These are phyloP conservation scores for Tritrichomonas foetus DNA, from an alignment of 208 protist genomes.

Conservation along the genomic window DNA sequence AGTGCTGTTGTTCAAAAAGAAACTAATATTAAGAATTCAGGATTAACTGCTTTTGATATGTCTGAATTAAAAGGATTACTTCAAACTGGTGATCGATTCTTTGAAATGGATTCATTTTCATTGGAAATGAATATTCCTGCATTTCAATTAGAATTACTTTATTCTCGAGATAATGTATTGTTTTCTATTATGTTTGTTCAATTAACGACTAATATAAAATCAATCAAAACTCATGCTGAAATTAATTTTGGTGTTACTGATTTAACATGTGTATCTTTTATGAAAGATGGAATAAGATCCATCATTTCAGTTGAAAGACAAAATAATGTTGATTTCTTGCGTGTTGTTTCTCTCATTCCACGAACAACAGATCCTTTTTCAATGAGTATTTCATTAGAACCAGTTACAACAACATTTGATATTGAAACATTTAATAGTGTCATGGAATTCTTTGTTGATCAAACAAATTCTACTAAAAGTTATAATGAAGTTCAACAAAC, in stretches of 20 bases:
- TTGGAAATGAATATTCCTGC: neutral
- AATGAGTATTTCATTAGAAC: neutral
- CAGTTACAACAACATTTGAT: neutral
- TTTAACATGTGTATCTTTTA: neutral
- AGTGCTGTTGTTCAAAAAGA: neutral
- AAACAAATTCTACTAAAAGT: neutral
- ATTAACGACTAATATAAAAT: neutral
- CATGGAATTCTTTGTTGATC: neutral
- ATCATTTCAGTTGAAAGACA: neutral
- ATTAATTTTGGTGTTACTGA: neutral
- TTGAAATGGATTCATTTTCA: neutral
- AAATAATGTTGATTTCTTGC: neutral
- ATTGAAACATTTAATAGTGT: neutral
- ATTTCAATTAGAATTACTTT: neutral
- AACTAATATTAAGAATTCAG: neutral
- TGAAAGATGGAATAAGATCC: neutral
- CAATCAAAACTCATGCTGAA: neutral
- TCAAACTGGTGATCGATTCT: neutral
- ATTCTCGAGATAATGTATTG: neutral
- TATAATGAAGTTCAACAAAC: neutral
- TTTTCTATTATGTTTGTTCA: neutral
- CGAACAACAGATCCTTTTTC: neutral
- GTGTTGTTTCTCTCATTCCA: neutral
- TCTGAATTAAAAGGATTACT: neutral
- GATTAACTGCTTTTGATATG: neutral